Base-by-base conservation (phyloP, 202 grass and related monocot genomes). In the Hordeum pubiflorum region DNA sequence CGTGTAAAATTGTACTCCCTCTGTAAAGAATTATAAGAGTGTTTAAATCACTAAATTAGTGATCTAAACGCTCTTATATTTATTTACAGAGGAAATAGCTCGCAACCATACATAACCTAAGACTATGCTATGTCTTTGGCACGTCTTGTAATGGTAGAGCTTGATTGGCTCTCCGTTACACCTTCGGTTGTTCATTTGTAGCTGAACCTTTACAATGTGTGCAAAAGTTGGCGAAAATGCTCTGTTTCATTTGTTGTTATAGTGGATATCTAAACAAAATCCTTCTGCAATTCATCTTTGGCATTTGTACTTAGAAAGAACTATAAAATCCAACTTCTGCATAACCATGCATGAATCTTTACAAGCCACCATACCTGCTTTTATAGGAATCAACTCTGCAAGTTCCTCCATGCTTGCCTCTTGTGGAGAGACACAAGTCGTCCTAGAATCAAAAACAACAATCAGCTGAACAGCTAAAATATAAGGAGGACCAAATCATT, bases 331-430 rank as follows among this genome's bases (percentile, higher is more conserved):
- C n/a, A 82, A 71, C 21, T 78, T 74, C 58, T 58, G 58, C 46
- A 33, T n/a, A 72, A 78, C 33, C 46, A 82, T 60, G 29, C 17
- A 72, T 74, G 61, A 82, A 73, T 62, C n/a, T 4, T 50, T 60
- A 31, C 4, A 55, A 64, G 8, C 46, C 27, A 60, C 17, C 85
- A 71, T 92, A 96, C 93, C 92, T 79, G 75, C 24, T 96, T 93
- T 95, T 80, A 84, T 63, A 76, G 89, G 92, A 86, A 99, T 87
- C 44, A 93, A 59, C 81, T 99, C 84, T 33, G 87, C 77, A 79
- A 99, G 90, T 39, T 96, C 90, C 85, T 99, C 96, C 52, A 77
- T 77, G 76, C 83, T 99, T 62, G 87, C 79, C 40, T 96, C 96
- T 61, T 92, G 92, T 66, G 87, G 80, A 89, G 80, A 77, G 72